These are phyloP conservation scores for Neurospora africana DNA, from an alignment of 495 filamentous ascomycete genomes.

Conservation along the genomic window DNA sequence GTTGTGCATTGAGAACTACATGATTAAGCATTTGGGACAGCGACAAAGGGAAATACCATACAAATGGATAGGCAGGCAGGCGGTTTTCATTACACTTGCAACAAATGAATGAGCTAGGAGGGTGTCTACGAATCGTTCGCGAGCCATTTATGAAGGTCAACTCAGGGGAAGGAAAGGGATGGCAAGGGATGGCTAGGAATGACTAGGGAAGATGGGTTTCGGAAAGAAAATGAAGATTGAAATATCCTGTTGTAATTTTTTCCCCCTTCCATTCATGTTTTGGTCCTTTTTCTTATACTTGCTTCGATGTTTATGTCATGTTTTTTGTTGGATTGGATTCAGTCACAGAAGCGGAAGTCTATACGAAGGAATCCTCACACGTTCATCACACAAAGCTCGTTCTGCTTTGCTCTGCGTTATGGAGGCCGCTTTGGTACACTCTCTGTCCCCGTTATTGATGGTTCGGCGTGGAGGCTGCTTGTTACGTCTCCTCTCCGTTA, in stretches of 20 bases:
- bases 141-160: background rate
- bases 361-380: background rate
- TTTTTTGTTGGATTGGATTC: background rate
- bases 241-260: constrained; percentile 12
- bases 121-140: background rate
- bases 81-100: background rate
- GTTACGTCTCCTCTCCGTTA: background rate
- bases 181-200: background rate
- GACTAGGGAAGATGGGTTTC: background rate
- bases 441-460: background rate
- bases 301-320: constrained; percentile 10
- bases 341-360: background rate
- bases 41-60: background rate
- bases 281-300: constrained; percentile 5
- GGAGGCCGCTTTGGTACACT: background rate
- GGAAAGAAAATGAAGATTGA: constrained; percentile 3
- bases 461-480: background rate
- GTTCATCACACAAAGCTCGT: background rate
- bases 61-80: background rate
- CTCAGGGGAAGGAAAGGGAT: background rate
- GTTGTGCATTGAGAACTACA: background rate
- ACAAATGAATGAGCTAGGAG: background rate
- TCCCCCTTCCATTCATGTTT: constrained; percentile 3
- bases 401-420: background rate
- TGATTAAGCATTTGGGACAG: background rate